Evolutionary conservation across 1,284 basidiomycete species (phyloP).

Genomic region (Heterobasidion occidentale): DNA sequence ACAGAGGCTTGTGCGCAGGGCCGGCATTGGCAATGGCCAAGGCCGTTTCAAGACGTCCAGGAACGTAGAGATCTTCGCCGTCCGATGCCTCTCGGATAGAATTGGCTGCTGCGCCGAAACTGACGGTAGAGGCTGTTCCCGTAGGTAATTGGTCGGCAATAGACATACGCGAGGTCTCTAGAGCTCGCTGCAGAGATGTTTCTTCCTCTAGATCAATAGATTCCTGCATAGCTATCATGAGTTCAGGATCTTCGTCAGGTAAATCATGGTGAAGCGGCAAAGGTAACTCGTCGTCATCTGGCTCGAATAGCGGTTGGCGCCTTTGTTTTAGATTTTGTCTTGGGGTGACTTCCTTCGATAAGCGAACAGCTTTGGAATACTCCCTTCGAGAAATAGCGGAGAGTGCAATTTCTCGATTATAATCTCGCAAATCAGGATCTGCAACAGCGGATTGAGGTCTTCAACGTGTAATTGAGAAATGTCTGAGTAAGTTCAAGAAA

Average conservation of each 20-base stretch:
- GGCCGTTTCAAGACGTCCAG: slow-evolving; percentile 52
- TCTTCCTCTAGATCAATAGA: slow-evolving; percentile 38
- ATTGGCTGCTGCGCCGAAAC: slow-evolving; percentile 5
- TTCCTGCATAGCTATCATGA: slow-evolving; percentile 52
- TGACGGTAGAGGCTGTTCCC: slow-evolving; percentile 10
- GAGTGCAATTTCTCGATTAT: slow-evolving; percentile 60
- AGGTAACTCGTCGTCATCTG: slow-evolving; percentile 40
- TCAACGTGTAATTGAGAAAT: slow-evolving; percentile 8
- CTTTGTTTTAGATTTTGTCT: slow-evolving; percentile 18
- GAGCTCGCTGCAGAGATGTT: slow-evolving; percentile 19
- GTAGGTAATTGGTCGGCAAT: slow-evolving; percentile 3
- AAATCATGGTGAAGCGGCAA: slow-evolving; percentile 1
- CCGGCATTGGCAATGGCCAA: slow-evolving; percentile 55
- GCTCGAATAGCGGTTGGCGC: slow-evolving; percentile 44
- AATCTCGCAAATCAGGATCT: slow-evolving; percentile 65
- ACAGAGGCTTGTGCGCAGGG: slow-evolving; percentile 21
- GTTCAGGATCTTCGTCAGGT: slow-evolving; percentile 37
- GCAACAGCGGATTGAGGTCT: slow-evolving; percentile 26
- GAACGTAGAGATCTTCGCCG: slow-evolving; percentile 34
- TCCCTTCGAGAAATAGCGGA: slow-evolving; percentile 54
- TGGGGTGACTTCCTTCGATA: slow-evolving; percentile 23
- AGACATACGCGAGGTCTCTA: slow-evolving; percentile 21
- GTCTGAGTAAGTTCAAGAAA: slow-evolving; percentile 11
- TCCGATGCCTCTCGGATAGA: slow-evolving; percentile 10
- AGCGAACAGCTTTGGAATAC: slow-evolving; percentile 32